Conservation (phyloP, 1,284 basidiomycete genomes). For the Austroboletus niveus region DNA sequence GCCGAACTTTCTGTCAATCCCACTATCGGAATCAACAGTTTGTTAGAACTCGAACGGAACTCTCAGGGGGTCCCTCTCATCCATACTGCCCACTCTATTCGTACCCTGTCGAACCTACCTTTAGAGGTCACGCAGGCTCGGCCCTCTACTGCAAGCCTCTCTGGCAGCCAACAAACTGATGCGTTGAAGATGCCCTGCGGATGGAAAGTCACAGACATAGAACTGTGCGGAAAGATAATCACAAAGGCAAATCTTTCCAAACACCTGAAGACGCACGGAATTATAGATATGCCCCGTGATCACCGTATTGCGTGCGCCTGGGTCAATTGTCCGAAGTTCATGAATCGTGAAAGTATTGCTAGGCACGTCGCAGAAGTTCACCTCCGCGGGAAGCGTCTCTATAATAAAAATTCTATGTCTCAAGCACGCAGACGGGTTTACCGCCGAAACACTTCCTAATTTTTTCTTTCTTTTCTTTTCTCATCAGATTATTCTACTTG, state of each 20-base stretch:
- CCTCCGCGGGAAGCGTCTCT: slow-evolving; percentile 11
- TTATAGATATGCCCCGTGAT: slow-evolving; percentile 9
- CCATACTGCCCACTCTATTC: neutral
- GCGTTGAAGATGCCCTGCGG: neutral
- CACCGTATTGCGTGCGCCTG: slow-evolving; percentile 11
- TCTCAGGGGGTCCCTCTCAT: neutral
- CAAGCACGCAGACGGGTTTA: neutral
- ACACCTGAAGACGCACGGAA: slow-evolving; percentile 20
- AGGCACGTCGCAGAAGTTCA: slow-evolving; percentile 24
- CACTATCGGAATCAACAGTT: too few species aligned
- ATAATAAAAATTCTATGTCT: neutral
- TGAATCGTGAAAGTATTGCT: slow-evolving; percentile 27
- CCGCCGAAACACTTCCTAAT: too few species aligned
- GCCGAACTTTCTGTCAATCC: neutral
- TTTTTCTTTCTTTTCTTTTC: too few species aligned
- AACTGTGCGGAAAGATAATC: slow-evolving; percentile 3
- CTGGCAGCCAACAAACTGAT: neutral
- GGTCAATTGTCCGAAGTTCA: slow-evolving; percentile 8
- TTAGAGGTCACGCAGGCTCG: neutral
- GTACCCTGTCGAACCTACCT: neutral
- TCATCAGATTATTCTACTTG: too few species aligned
- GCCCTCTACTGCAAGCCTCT: too few species aligned
- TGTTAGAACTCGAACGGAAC: neutral
- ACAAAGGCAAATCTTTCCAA: neutral
- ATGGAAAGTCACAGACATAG: slow-evolving; percentile 7